phyloP scores from a whole-genome alignment of 129 eudicot genomes.

The Ambrosia artemisiifolia region DNA sequence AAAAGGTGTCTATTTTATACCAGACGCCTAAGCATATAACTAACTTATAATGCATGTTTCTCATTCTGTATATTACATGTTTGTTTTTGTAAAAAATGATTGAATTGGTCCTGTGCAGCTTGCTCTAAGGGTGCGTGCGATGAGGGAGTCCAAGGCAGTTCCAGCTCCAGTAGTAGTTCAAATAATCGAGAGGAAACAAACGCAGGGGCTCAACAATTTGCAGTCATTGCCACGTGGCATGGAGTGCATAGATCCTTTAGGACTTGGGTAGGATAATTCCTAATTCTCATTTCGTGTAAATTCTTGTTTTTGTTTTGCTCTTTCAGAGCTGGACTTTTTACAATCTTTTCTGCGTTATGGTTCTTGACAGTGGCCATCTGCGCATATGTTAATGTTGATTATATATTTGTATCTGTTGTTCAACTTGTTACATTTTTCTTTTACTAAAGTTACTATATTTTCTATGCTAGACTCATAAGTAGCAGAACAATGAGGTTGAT shows the following conservation, averaged over 20 bases:
- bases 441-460: constrained; percentile 20
- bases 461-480: constrained; percentile 62
- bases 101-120: constrained; percentile 45
- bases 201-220: constrained; percentile 55
- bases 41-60: constrained; percentile 6
- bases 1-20: not conserved
- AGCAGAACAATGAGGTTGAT: constrained; percentile 76
- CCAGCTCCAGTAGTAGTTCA: constrained; percentile 34
- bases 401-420: not conserved
- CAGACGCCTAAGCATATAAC: not conserved
- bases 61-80: not conserved
- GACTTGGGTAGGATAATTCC: constrained; percentile 59
- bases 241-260: constrained; percentile 91
- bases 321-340: too few relatives aligned
- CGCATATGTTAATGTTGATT: not conserved
- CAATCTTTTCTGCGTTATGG: not conserved
- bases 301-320: too few relatives aligned
- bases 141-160: constrained; percentile 77
- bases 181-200: constrained; percentile 52
- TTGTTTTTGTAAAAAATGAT: not conserved
- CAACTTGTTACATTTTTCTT: constrained; percentile 18
- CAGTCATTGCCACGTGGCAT: constrained; percentile 92
- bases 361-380: not conserved
- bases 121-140: constrained; percentile 83
- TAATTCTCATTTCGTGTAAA: too few relatives aligned